Percentiles rank a stretch among this genome's conserved stretches.
phyloP scores from a whole-genome alignment of 1,139 yeast species.

The Yamadazyma diospyri region DNA sequence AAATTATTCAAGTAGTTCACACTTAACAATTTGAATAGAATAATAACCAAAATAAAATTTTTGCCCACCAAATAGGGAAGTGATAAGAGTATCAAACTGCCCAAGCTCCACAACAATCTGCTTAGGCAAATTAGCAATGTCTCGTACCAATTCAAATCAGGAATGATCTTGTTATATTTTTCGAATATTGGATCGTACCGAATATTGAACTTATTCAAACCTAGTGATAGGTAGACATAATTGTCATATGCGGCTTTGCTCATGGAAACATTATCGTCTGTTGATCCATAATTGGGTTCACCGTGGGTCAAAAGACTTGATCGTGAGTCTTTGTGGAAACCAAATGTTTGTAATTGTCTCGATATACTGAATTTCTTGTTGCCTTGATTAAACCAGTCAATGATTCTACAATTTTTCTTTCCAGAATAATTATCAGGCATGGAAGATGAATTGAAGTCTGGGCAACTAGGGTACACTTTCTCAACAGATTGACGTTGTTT shows the following conservation, averaged over 20 bases:
- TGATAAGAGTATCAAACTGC: slow-evolving; percentile 11
- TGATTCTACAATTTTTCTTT: slow-evolving; percentile 2
- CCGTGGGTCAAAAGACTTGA: neutral
- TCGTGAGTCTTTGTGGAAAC: slow-evolving; percentile 5
- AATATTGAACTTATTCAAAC: slow-evolving; percentile 12
- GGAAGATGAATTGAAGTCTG: neutral
- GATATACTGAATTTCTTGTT: slow-evolving; percentile 8
- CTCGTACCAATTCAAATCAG: slow-evolving; percentile 9
- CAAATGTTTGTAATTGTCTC: slow-evolving; percentile 12
- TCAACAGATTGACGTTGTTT: neutral
- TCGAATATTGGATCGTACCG: slow-evolving; percentile 17
- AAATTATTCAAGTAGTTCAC: slow-evolving; percentile 13
- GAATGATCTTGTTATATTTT: slow-evolving; percentile 10
- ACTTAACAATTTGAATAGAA: slow-evolving; percentile 15
- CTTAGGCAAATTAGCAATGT: slow-evolving; percentile 9
- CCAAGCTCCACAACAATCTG: slow-evolving; percentile 11
- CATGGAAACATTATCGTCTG: slow-evolving; percentile 6
- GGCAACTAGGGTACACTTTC: neutral
- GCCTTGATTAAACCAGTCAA: slow-evolving; percentile 13
- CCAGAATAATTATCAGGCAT: neutral
- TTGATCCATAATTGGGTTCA: slow-evolving; percentile 4
- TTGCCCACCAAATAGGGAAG: slow-evolving; percentile 8
- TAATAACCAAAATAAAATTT: slow-evolving; percentile 6
- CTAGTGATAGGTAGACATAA: slow-evolving; percentile 13
- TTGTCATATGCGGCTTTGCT: slow-evolving; percentile 12